phyloP scores from a whole-genome alignment of 1,284 basidiomycete species.

The Malassezia pachydermatis region DNA sequence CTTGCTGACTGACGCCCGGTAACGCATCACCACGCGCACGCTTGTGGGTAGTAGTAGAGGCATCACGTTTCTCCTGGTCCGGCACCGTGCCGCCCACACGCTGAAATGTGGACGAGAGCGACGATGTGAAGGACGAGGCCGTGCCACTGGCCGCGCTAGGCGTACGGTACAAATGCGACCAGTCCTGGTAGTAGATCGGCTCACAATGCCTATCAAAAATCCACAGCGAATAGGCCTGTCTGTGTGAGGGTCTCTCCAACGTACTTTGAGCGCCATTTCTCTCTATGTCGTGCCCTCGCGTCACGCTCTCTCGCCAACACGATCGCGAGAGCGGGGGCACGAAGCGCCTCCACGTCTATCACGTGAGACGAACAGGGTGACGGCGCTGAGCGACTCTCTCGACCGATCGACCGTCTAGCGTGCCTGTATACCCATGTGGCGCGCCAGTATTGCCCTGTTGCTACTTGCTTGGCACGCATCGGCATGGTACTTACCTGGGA shows the following conservation, averaged over 20 bases:
- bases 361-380: not conserved
- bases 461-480: conserved; percentile 4
- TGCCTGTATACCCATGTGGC: too few species aligned
- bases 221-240: conserved; percentile 42
- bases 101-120: conserved; percentile 31
- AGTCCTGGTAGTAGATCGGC: conserved; percentile 43
- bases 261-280: conserved; percentile 12
- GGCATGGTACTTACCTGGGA: conserved; percentile 49
- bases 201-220: conserved; percentile 45
- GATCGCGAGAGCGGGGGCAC: too few species aligned
- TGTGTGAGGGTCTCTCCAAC: not conserved
- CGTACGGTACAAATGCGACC: conserved; percentile 31
- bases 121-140: conserved; percentile 23
- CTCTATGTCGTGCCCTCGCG: too few species aligned
- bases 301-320: too few species aligned
- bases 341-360: not conserved
- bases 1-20: conserved; percentile 20
- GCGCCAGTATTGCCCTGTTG: too few species aligned
- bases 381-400: too few species aligned
- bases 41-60: not conserved
- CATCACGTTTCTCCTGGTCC: conserved; percentile 1
- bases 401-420: too few species aligned
- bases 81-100: conserved; percentile 17
- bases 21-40: conserved; percentile 18
- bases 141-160: conserved; percentile 14